Evolutionary conservation across 345 rosid species (phyloP).

Genomic region (Geranium rotundifolium): DNA sequence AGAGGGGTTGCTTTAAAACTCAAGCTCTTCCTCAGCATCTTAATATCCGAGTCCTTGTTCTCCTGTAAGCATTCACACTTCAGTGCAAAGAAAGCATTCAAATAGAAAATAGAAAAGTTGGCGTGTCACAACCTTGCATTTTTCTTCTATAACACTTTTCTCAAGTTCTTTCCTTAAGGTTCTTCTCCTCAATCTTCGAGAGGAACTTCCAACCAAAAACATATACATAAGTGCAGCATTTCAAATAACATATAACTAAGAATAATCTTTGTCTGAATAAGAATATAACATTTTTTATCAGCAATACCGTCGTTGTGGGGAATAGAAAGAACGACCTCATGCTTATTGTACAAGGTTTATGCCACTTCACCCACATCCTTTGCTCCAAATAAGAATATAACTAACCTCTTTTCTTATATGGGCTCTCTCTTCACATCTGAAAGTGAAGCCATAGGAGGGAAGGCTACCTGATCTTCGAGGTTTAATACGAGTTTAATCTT

Average conservation of each 20-base stretch:
- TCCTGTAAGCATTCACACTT: conserved; percentile 13
- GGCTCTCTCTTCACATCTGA: conserved; percentile 36
- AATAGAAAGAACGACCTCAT: too few species aligned
- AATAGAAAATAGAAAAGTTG: conserved; percentile 2
- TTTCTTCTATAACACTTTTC: conserved; percentile 21
- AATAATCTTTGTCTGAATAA: too few species aligned
- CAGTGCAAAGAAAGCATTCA: background rate
- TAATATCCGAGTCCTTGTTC: conserved; percentile 24
- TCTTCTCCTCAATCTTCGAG: conserved; percentile 26
- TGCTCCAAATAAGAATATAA: background rate
- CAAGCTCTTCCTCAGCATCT: conserved; percentile 28
- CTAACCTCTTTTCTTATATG: conserved; percentile 33
- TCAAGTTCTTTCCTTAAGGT: conserved; percentile 23
- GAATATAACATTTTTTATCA: too few species aligned
- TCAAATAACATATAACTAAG: background rate
- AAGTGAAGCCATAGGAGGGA: conserved; percentile 31
- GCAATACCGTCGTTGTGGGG: too few species aligned
- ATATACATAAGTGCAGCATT: background rate
- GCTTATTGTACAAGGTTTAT: too few species aligned
- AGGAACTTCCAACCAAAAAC: conserved; percentile 20
- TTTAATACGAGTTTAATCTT: conserved; percentile 5
- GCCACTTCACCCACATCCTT: too few species aligned
- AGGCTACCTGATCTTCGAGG: conserved; percentile 17
- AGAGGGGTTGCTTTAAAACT: conserved; percentile 29
- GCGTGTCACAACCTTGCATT: conserved; percentile 21